Evolutionary conservation across 176 grass and related monocot species (phyloP).

Genomic region (Lolium perenne): DNA sequence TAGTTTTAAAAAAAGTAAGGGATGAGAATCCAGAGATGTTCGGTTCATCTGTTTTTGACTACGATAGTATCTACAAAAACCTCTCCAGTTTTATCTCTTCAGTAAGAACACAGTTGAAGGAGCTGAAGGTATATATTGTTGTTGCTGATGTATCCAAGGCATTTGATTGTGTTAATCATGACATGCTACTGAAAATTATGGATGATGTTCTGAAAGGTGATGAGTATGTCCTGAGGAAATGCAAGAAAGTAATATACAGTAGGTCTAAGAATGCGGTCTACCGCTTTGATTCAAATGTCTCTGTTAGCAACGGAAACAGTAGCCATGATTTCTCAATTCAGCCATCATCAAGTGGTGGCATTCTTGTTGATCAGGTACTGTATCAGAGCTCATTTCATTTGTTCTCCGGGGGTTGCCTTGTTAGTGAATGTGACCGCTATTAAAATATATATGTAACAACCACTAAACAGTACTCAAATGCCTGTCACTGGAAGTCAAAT

Average conservation of each 20-base stretch:
- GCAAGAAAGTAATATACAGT: constrained; percentile 58
- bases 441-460: background rate
- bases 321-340: constrained; percentile 60
- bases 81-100: constrained; percentile 62
- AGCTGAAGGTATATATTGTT: constrained; percentile 73
- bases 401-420: background rate
- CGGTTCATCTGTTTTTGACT: constrained; percentile 94
- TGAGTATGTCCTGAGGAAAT: constrained; percentile 67
- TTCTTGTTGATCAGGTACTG: constrained; percentile 86
- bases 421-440: constrained; percentile 6
- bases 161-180: constrained; percentile 79
- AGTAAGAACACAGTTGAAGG: constrained; percentile 46
- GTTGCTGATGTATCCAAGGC: constrained; percentile 94
- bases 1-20: constrained; percentile 67
- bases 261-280: constrained; percentile 44
- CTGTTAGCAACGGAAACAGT: constrained; percentile 38
- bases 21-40: constrained; percentile 73
- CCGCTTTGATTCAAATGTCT: constrained; percentile 57
- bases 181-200: constrained; percentile 69
- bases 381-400: constrained; percentile 35
- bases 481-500: background rate
- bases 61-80: constrained; percentile 70
- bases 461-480: constrained; percentile 15
- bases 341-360: constrained; percentile 55
- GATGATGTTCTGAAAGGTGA: constrained; percentile 54